These are phyloP conservation scores for Kandelia obovata DNA, from an alignment of 345 rosid genomes.

Conservation along the genomic window DNA sequence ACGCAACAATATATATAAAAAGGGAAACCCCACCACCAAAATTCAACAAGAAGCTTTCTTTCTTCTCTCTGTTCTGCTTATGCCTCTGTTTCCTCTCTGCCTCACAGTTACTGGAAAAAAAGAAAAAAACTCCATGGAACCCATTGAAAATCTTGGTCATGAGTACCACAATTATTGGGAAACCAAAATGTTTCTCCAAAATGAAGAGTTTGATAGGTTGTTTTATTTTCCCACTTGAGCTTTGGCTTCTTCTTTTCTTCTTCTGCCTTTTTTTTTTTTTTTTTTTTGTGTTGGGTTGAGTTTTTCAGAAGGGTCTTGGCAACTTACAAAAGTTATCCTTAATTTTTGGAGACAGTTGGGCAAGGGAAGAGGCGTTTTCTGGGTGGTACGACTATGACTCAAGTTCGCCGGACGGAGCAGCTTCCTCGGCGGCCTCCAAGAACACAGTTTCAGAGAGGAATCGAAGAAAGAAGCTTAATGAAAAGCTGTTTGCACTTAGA, in stretches of 20 bases:
- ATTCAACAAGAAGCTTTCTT: neutral
- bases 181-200: conserved; percentile 25
- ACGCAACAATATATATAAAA: too few relatives aligned
- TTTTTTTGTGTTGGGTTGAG: neutral
- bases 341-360: conserved; percentile 16
- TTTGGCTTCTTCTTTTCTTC: neutral
- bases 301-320: too few relatives aligned
- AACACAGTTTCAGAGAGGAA: conserved; percentile 89
- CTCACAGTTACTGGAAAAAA: neutral
- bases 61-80: too few relatives aligned
- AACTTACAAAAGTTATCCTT: neutral
- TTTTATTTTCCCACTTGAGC: neutral
- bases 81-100: too few relatives aligned
- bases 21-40: too few relatives aligned
- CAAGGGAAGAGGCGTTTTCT: conserved; percentile 25
- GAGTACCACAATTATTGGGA: conserved; percentile 31
- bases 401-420: conserved; percentile 90
- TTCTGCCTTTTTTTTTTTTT: neutral
- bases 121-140: neutral
- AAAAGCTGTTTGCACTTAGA: conserved; percentile 83
- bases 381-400: conserved; percentile 59
- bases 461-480: conserved; percentile 83
- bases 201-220: conserved; percentile 29
- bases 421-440: conserved; percentile 70
- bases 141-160: conserved; percentile 16